These are phyloP conservation scores for Amanita pseudoporphyria DNA, from an alignment of 768 basidiomycete species.

Conservation along the genomic window DNA sequence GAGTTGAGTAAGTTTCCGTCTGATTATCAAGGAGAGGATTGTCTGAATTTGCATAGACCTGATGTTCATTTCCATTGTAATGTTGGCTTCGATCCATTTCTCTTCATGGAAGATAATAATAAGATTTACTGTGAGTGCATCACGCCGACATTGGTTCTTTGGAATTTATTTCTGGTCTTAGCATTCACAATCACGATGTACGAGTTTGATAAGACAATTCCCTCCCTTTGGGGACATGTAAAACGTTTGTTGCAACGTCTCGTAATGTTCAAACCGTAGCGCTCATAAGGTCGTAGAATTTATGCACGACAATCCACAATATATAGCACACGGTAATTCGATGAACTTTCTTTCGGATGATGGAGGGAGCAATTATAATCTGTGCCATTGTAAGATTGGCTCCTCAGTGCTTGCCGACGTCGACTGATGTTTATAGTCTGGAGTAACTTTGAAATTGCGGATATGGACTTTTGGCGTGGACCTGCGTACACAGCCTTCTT, in stretches of 20 bases:
- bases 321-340: conserved; percentile 49
- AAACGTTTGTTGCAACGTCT: conserved; percentile 34
- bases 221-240: conserved; percentile 62
- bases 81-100: conserved; percentile 55
- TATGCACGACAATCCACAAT: conserved; percentile 41
- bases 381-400: conserved; percentile 52
- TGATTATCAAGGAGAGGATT: not conserved
- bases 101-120: conserved; percentile 58
- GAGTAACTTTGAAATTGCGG: conserved; percentile 66
- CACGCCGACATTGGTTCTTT: not conserved
- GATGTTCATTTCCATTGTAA: conserved; percentile 73
- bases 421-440: conserved; percentile 27
- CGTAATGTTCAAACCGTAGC: not conserved
- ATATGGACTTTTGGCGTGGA: conserved; percentile 54
- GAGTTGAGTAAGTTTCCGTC: conserved; percentile 47
- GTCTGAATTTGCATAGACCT: conserved; percentile 29
- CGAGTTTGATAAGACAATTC: conserved; percentile 68
- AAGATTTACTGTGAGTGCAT: conserved; percentile 50
- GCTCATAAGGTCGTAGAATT: conserved; percentile 34
- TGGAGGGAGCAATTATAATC: conserved; percentile 55
- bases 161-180: conserved; percentile 14
- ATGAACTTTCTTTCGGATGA: conserved; percentile 42
- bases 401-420: not conserved
- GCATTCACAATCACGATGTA: conserved; percentile 69
- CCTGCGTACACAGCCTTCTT: conserved; percentile 63